Conservation (phyloP, 2,329 filamentous ascomycete species). For the Pseudogymnoascus sp. region DNA sequence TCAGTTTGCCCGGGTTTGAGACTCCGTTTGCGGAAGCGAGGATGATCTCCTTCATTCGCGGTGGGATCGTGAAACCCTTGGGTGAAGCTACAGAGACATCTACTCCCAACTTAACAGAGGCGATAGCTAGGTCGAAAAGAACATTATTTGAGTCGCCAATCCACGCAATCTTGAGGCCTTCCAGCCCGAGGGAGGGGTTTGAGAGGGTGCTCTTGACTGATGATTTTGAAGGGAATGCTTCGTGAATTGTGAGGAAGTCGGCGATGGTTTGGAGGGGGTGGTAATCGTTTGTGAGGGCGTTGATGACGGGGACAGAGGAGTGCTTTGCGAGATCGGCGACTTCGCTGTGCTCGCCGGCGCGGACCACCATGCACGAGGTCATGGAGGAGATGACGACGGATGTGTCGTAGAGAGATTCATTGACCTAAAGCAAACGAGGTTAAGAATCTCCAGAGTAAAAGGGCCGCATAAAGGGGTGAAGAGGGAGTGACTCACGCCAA, state of each 20-base stretch:
- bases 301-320: constrained; percentile 75
- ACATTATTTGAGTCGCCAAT: constrained; percentile 97
- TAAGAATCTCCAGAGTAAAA: neutral
- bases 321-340: constrained; percentile 62
- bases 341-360: constrained; percentile 71
- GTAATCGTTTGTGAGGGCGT: constrained; percentile 81
- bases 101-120: constrained; percentile 77
- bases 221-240: constrained; percentile 55
- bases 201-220: constrained; percentile 20
- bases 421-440: constrained; percentile 49
- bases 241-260: constrained; percentile 85
- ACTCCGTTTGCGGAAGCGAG: constrained; percentile 51
- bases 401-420: constrained; percentile 92
- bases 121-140: constrained; percentile 86
- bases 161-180: constrained; percentile 89
- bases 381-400: constrained; percentile 89
- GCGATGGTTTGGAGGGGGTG: constrained; percentile 93
- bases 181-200: constrained; percentile 51
- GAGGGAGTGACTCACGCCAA: constrained; percentile 56
- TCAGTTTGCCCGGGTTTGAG: constrained; percentile 55
- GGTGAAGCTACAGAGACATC: constrained; percentile 84
- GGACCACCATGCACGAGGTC: constrained; percentile 75
- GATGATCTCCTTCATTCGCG: constrained; percentile 67
- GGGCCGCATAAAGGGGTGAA: neutral
- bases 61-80: constrained; percentile 72